These are phyloP conservation scores for Tolypocladium tropicale DNA, from an alignment of 2,329 filamentous ascomycete genomes.

Conservation along the genomic window DNA sequence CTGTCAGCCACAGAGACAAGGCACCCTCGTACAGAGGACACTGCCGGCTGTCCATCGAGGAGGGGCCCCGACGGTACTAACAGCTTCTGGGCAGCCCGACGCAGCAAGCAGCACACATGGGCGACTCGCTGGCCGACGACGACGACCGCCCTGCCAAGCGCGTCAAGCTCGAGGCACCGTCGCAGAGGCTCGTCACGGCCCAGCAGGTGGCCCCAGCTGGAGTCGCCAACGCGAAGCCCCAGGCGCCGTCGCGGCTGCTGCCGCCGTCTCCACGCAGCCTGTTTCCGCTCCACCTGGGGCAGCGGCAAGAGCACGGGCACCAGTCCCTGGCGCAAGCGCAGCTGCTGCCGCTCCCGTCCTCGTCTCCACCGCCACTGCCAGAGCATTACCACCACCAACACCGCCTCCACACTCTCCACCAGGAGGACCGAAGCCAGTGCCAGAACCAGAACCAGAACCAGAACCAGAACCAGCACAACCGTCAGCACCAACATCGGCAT, in stretches of 20 bases:
- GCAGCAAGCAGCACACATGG: slow-evolving; percentile 6
- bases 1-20: not conserved
- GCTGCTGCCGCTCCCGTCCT: not conserved
- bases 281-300: not conserved
- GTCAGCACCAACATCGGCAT: not conserved
- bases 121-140: slow-evolving; percentile 4
- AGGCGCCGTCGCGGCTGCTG: not conserved
- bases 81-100: not conserved
- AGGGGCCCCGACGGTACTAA: not conserved
- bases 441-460: no score
- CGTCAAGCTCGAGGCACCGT: slow-evolving; percentile 8
- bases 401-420: not conserved
- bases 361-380: not conserved
- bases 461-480: not conserved
- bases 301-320: not conserved
- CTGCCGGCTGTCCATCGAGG: not conserved
- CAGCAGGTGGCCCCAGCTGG: not conserved
- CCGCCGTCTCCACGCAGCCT: not conserved
- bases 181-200: not conserved
- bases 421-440: no score
- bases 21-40: not conserved
- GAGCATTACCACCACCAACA: not conserved
- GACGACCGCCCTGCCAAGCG: slow-evolving; percentile 12
- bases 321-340: not conserved
- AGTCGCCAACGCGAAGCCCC: not conserved